Percentiles rank a stretch among this genome's conserved stretches.
These are phyloP conservation scores for Gossypium gossypioides DNA, from an alignment of 441 rosid species.

Conservation along the genomic window DNA sequence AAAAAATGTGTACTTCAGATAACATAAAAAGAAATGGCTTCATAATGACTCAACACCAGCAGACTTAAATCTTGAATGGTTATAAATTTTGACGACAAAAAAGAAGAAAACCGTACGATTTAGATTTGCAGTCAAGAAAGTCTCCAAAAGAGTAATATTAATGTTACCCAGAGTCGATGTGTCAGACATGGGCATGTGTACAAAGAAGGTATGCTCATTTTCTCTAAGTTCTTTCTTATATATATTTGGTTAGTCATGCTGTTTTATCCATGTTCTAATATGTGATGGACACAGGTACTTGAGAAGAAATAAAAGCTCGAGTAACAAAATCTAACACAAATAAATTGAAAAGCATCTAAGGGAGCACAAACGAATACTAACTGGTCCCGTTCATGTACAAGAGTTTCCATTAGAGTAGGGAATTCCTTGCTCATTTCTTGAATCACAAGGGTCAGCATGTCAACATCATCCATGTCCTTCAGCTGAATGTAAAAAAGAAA, in stretches of 20 bases:
- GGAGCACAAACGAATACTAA: slow-evolving; percentile 29
- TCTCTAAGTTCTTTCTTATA: neutral
- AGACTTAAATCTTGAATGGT: neutral
- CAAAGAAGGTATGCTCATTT: neutral
- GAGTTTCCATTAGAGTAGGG: slow-evolving; percentile 68
- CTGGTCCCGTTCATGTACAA: slow-evolving; percentile 91
- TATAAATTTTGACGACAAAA: neutral
- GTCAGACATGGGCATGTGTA: neutral
- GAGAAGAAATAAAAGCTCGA: neutral
- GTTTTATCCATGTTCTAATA: neutral
- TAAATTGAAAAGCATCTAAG: neutral
- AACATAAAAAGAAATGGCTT: neutral
- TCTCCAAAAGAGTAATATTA: neutral
- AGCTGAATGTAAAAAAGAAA: slow-evolving; percentile 26
- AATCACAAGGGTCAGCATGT: slow-evolving; percentile 62
- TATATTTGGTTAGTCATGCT: neutral
- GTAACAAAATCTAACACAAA: neutral
- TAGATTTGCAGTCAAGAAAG: neutral
- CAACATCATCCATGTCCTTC: slow-evolving; percentile 55
- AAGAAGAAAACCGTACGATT: neutral
- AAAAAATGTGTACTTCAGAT: neutral
- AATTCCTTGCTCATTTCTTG: slow-evolving; percentile 86
- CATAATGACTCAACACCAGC: neutral
- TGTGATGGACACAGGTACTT: neutral
- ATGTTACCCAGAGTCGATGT: neutral